Base-by-base conservation (phyloP, 139 green algal genomes). In the Chlamydomonas urium region DNA sequence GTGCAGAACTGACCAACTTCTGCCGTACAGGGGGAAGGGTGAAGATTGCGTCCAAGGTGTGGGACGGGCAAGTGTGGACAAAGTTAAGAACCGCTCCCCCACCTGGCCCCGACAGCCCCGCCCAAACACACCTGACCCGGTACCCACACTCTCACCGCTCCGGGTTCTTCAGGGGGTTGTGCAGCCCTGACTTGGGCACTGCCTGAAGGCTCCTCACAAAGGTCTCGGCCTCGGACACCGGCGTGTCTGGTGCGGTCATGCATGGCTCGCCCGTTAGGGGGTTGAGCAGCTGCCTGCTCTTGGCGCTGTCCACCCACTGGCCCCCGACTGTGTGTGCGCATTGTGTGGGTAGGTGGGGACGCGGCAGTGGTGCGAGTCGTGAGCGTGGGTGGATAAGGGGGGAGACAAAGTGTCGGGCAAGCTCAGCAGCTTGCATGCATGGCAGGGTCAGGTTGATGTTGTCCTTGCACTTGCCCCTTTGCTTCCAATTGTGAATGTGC, bases 151-250 rank as follows among this genome's bases (percentile, higher is more conserved):
- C 56, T 17, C 61, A 91, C 87, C 90, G 80, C 32, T 97, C 89
- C 5, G 91, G 91, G 37, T 92, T 90, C 69, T 98, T 98, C 57
- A 95, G 72, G 0, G 94, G 92, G 81, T 98, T 98, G 84, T 98
- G 94, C 67, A 94, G 67, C 3, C 94, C 94, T 21, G 78, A 83
- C 78, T 98, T 98, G 60, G 91, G 87, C 26, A 89, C 83, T 0
- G 77, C 29, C 5, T 76, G 29, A 71, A 98, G 73, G 78, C 83
- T 90, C 1, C 81, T 38, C 10, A 98, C 79, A 72, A 94, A 98
- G 14, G 87, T 81, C 50, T 81, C 62, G 0, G 90, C 74, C 69
- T 94, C 84, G 28, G 76, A 59, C 1, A 74, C 47, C 63, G 90
- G 77, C 0, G 90, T 93, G 72, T 96, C 84, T 2, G 91, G 86